Evolutionary conservation across 2,329 filamentous ascomycete species (phyloP).

Genomic region (Colletotrichum gigasporum): DNA sequence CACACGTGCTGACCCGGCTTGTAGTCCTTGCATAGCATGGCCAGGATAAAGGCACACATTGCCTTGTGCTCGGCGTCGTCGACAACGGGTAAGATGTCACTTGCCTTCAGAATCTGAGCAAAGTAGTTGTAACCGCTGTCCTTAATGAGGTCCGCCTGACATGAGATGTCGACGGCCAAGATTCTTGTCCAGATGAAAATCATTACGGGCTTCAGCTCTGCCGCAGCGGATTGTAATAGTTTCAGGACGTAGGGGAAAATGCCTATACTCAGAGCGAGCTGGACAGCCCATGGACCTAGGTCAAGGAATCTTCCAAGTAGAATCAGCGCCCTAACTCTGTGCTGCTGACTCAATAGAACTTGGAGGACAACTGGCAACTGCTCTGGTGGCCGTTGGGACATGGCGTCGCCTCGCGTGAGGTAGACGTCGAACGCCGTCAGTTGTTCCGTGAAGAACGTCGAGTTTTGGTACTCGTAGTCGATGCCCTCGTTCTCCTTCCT

Average conservation of each 20-base stretch:
- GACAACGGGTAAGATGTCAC: slow-evolving; percentile 82
- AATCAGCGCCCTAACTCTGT: slow-evolving; percentile 89
- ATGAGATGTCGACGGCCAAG: slow-evolving; percentile 92
- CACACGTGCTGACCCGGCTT: slow-evolving; percentile 92
- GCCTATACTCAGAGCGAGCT: slow-evolving; percentile 94
- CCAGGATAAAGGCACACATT: slow-evolving; percentile 98
- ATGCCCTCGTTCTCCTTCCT: slow-evolving; percentile 76
- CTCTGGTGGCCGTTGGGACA: slow-evolving; percentile 87
- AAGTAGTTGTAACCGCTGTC: slow-evolving; percentile 99
- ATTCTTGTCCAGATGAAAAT: slow-evolving; percentile 99
- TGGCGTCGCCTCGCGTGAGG: slow-evolving; percentile 80
- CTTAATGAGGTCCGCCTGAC: slow-evolving; percentile 92
- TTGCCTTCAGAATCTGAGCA: slow-evolving; percentile 87
- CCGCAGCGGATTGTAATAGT: slow-evolving; percentile 90
- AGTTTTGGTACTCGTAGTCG: slow-evolving; percentile 94
- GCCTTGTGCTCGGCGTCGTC: slow-evolving; percentile 92
- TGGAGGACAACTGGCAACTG: slow-evolving; percentile 96
- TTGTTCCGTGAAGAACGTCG: slow-evolving; percentile 96
- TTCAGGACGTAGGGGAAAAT: slow-evolving; percentile 99
- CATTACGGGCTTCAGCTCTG: slow-evolving; percentile 97
- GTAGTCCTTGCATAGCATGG: slow-evolving; percentile 96
- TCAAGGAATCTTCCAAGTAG: slow-evolving; percentile 93
- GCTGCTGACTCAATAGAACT: slow-evolving; percentile 94
- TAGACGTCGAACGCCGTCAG: slow-evolving; percentile 98
- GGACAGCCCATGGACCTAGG: slow-evolving; percentile 97